phyloP scores from a whole-genome alignment of 352 stramenopile genomes.

The Phytophthora pluvialis region DNA sequence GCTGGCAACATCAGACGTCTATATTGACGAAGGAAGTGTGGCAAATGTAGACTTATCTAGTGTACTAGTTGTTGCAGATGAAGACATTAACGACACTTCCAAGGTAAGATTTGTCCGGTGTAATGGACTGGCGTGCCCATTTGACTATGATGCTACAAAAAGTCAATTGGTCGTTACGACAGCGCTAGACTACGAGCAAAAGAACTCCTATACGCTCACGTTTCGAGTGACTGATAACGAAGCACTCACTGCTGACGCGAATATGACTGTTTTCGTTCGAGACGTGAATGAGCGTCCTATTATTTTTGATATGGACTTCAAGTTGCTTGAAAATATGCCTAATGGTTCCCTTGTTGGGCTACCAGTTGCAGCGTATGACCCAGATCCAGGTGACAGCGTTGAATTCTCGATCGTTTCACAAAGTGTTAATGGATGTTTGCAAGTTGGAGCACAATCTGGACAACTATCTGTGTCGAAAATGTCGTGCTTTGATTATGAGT shows the following conservation, averaged over 20 bases:
- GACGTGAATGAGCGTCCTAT: constrained; percentile 60
- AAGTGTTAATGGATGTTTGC: constrained; percentile 42
- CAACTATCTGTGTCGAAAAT: constrained; percentile 45
- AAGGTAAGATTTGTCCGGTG: constrained; percentile 16
- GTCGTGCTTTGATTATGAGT: constrained; percentile 63
- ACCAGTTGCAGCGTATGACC: constrained; percentile 28
- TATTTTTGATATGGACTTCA: constrained; percentile 30
- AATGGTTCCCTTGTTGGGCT: constrained; percentile 24
- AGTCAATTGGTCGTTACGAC: constrained; percentile 10
- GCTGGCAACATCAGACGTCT: constrained; percentile 16
- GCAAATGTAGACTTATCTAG: constrained; percentile 16
- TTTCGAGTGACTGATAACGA: constrained; percentile 44
- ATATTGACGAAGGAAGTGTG: constrained; percentile 16
- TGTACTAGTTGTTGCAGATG: constrained; percentile 13
- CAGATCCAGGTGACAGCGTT: constrained; percentile 22
- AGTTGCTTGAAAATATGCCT: constrained; percentile 43
- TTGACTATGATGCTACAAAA: constrained; percentile 3
- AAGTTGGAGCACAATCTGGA: constrained; percentile 41
- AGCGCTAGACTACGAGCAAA: constrained; percentile 33
- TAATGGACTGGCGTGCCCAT: constrained; percentile 14
- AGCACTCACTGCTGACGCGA: constrained; percentile 25
- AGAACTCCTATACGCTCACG: constrained; percentile 19
- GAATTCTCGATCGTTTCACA: constrained; percentile 42
- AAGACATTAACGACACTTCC: constrained; percentile 18
- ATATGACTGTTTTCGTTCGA: constrained; percentile 45